Base-by-base conservation (phyloP, 2,329 filamentous ascomycete genomes). In the Fusarium sp. region DNA sequence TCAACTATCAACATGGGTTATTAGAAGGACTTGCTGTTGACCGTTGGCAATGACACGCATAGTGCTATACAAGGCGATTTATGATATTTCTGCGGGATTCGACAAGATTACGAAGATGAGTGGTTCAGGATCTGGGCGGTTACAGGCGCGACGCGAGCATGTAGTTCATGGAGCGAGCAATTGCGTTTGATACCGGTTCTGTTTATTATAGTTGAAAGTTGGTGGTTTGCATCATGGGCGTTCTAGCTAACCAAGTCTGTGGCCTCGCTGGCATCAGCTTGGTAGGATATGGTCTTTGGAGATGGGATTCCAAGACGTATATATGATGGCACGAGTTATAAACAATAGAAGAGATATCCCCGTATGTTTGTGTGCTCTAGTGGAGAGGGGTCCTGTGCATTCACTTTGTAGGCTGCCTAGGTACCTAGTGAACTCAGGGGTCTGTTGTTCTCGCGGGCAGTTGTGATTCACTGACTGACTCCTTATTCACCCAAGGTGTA, bases 331-430 rank as follows among this genome's bases (percentile, higher is more conserved):
- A 70, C 59, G 60, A 67, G 62, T 59, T 22, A 49, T 16, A 34
- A 57, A 48, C 41, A 61, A 74, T 75, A 75, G 73, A 75, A 58
- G 60, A 56, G 64, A 32, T 47, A n/a, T 53, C 62, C n/a, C 32
- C 43, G 24, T 11, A 24, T 13, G 16, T 16, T 12, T 8, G 38
- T 16, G 22, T 9, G 30, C 22, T 29, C 10, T 20, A 11, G 24
- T 48, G 32, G 10, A 10, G 13, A 25, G n/a, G 40, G 13, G 12
- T 22, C 13, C 15, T 15, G 16, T 41, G 11, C 16, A 25, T 18
- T 38, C 34, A 38, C 34, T 12, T 38, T n/a, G 18, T n/a, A n/a
- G 10, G 18, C 18, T 38, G 34, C 22, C 22, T 24, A 24, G 22
- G n/a, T n/a, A n/a, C n/a, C n/a, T n/a, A 11, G 18, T 25, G 15